These are phyloP conservation scores for Gryganskiella cystojenkinii DNA, from an alignment of 192 early-diverging fungal species.

Conservation along the genomic window DNA sequence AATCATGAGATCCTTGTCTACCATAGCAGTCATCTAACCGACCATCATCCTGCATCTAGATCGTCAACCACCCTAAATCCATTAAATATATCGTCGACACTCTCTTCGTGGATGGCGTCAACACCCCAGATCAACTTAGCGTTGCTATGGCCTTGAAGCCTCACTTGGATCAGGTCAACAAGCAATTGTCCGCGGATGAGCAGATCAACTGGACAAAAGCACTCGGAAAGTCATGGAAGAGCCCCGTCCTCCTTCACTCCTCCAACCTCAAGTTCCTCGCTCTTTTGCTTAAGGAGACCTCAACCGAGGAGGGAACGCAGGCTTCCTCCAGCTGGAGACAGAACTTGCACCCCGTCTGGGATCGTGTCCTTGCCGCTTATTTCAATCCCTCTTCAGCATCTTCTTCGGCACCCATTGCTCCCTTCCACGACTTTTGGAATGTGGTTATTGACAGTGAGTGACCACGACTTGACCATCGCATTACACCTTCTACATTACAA, in stretches of 20 bases:
- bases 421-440: constrained; percentile 86
- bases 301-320: constrained; percentile 54
- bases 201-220: constrained; percentile 45
- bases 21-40: neutral
- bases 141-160: constrained; percentile 59
- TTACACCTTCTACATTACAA: too few relatives aligned
- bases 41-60: neutral
- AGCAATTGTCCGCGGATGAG: constrained; percentile 27
- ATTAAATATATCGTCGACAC: constrained; percentile 56
- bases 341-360: constrained; percentile 86
- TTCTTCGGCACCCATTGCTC: constrained; percentile 58
- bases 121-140: constrained; percentile 65
- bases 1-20: neutral
- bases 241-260: constrained; percentile 35
- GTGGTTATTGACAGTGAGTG: constrained; percentile 76
- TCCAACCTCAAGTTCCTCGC: constrained; percentile 48
- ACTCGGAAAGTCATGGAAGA: constrained; percentile 53
- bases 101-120: constrained; percentile 55
- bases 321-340: constrained; percentile 72
- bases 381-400: constrained; percentile 46
- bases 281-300: constrained; percentile 45
- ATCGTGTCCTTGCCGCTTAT: constrained; percentile 71
- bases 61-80: constrained; percentile 37
- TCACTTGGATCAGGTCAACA: constrained; percentile 44
- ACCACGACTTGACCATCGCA: too few relatives aligned